These are phyloP conservation scores for Epichloe gansuensis DNA, from an alignment of 2,329 filamentous ascomycete genomes.

Conservation along the genomic window DNA sequence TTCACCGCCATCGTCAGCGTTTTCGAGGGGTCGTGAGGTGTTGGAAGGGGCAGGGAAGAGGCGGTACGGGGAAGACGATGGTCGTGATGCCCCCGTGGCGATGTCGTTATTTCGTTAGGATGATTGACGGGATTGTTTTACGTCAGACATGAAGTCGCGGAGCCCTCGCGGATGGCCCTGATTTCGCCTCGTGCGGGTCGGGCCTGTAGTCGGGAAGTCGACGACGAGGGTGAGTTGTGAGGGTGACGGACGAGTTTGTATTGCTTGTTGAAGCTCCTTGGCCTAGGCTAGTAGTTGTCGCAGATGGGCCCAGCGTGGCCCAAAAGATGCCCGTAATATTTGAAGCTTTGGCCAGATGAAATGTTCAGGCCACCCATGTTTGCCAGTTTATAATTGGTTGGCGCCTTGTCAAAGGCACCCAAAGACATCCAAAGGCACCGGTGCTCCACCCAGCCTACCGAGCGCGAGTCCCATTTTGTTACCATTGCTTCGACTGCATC, in stretches of 20 bases:
- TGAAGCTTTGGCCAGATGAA: background rate
- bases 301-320: background rate
- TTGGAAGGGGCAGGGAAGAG: constrained; percentile 15
- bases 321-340: background rate
- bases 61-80: constrained; percentile 4
- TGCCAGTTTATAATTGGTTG: background rate
- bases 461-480: background rate
- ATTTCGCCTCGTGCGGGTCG: constrained; percentile 1
- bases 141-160: background rate
- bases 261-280: background rate
- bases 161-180: background rate
- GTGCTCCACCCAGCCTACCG: background rate
- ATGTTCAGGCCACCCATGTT: background rate
- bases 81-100: background rate
- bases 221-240: background rate
- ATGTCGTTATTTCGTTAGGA: background rate
- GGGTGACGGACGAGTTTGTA: background rate
- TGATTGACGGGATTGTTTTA: background rate
- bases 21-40: constrained; percentile 8
- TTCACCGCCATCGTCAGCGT: constrained; percentile 71
- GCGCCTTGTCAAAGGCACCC: background rate
- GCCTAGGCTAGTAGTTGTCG: background rate
- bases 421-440: background rate
- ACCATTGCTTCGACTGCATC: too few species aligned
- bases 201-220: background rate